These are phyloP conservation scores for Albophoma yamanashiensis DNA, from an alignment of 2,329 filamentous ascomycete genomes.

Conservation along the genomic window DNA sequence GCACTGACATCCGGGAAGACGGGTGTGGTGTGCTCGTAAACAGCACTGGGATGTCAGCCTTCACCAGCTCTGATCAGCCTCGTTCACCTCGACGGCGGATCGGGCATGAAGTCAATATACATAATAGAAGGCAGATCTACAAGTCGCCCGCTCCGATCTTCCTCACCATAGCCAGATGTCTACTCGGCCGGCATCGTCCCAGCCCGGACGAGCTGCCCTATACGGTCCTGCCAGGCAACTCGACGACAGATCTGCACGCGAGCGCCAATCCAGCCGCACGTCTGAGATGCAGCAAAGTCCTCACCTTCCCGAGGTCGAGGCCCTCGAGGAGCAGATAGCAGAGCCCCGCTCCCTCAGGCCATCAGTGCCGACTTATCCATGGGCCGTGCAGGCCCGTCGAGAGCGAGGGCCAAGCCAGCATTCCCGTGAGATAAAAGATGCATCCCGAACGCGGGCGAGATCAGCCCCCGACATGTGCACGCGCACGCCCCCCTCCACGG, in stretches of 20 bases:
- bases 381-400: neutral
- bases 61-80: neutral
- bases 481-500: neutral
- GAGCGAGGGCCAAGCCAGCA: neutral
- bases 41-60: neutral
- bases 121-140: neutral
- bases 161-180: neutral
- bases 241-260: neutral
- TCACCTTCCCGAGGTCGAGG: neutral
- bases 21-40: neutral
- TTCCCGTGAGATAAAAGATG: neutral
- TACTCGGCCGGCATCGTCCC: neutral
- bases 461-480: neutral
- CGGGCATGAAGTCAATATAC: neutral
- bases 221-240: neutral
- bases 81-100: neutral
- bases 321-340: neutral
- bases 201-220: neutral
- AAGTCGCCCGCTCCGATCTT: neutral
- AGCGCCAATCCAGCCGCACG: neutral
- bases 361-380: constrained; percentile 4
- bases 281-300: neutral
- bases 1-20: neutral
- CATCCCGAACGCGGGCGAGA: neutral
- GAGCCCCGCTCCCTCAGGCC: neutral